A percentile compares a stretch with the other conserved stretches of the same genome.
Evolutionary conservation across 345 rosid genomes (phyloP).

Genomic region (Dimocarpus longan): DNA sequence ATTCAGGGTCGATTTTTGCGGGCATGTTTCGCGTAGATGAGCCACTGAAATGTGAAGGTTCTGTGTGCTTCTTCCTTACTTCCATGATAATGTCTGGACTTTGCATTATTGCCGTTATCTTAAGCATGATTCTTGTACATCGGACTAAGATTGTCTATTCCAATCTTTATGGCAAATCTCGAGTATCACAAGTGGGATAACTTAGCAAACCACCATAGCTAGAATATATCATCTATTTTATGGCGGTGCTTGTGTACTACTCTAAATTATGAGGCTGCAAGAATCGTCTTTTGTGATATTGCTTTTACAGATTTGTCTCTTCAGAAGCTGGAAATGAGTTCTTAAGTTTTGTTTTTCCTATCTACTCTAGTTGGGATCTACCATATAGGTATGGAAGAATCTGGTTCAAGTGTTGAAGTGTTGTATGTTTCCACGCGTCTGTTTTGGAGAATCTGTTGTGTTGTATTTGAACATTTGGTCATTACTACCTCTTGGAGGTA

Average conservation of each 20-base stretch:
- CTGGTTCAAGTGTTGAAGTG: constrained; percentile 1
- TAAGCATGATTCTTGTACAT: constrained; percentile 87
- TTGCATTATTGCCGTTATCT: constrained; percentile 64
- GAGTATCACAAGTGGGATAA: constrained; percentile 28
- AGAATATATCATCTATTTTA: constrained; percentile 1
- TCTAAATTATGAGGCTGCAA: not conserved
- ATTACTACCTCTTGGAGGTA: not conserved
- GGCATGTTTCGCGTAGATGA: constrained; percentile 45
- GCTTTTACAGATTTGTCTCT: not conserved
- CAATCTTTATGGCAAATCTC: constrained; percentile 80
- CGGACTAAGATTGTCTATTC: constrained; percentile 83
- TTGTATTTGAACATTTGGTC: not conserved
- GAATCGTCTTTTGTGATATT: constrained; percentile 3
- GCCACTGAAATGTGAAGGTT: constrained; percentile 69
- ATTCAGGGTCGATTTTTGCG: constrained; percentile 31
- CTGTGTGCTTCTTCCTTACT: constrained; percentile 90
- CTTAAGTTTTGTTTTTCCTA: not conserved
- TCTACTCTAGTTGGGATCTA: not conserved
- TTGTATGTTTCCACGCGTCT: constrained; percentile 6
- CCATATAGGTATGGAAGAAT: constrained; percentile 2
- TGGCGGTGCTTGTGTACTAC: not conserved
- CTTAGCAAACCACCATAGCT: not conserved
- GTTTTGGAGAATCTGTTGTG: constrained; percentile 1
- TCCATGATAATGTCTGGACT: constrained; percentile 92
- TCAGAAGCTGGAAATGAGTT: not conserved